Evolutionary conservation across 78 protist species (phyloP).

Genomic region (Emiliania huxleyi): DNA sequence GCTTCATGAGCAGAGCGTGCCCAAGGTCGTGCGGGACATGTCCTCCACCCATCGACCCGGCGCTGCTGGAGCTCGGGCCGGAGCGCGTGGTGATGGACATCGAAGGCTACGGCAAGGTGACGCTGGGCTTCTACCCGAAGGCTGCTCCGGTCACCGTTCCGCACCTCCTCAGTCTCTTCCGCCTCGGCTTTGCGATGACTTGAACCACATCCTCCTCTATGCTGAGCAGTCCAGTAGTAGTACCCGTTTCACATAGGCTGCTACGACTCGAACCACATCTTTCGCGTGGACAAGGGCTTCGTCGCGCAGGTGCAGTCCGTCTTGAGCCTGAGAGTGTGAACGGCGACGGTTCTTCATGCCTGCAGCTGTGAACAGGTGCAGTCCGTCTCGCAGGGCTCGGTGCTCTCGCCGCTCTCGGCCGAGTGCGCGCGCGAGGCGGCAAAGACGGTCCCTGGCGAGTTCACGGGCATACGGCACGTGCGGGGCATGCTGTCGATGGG

Average conservation of each 20-base stretch:
- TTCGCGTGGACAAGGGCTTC: slow-evolving; percentile 37
- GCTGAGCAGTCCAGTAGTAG: no score
- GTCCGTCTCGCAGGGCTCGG: neutral
- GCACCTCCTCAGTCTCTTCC: slow-evolving; percentile 24
- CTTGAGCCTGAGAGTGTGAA: no score
- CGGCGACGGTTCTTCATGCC: no score
- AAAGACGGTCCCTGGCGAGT: slow-evolving; percentile 5
- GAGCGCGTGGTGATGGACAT: neutral
- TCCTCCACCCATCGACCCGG: neutral
- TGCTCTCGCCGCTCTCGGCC: neutral
- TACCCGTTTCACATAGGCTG: no score
- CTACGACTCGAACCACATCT: slow-evolving; percentile 30
- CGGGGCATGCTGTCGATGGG: slow-evolving; percentile 40
- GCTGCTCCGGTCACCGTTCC: neutral
- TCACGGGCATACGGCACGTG: neutral
- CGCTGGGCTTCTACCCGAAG: slow-evolving; percentile 4
- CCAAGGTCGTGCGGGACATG: neutral
- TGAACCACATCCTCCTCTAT: slow-evolving; percentile 25
- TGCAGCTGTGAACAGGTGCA: no score
- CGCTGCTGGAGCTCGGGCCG: neutral
- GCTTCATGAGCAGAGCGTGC: neutral
- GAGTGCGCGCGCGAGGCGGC: neutral
- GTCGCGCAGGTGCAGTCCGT: slow-evolving; percentile 16
- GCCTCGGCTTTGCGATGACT: slow-evolving; percentile 13
- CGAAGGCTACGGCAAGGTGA: neutral